Conservation (phyloP, 176 grass and related monocot genomes). For the Carex scoparia region DNA sequence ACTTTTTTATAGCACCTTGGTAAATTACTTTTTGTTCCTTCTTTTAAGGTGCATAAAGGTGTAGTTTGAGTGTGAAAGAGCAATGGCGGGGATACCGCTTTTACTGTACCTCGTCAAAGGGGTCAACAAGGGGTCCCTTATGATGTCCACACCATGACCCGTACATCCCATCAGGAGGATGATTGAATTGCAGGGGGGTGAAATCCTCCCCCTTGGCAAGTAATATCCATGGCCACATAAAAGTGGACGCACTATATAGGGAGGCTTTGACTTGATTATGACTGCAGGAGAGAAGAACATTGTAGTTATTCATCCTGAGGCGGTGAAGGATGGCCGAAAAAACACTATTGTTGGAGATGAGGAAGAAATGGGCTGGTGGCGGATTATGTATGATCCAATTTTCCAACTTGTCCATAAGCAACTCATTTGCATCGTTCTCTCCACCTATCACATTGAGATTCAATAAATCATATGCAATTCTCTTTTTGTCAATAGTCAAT, state of each 20-base stretch:
- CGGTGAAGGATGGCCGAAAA: conserved; percentile 78
- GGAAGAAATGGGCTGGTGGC: conserved; percentile 79
- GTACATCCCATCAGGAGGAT: conserved; percentile 74
- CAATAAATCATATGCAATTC: conserved; percentile 17
- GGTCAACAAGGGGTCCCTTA: conserved; percentile 50
- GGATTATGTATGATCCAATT: conserved; percentile 79
- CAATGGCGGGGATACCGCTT: neutral
- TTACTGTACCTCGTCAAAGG: conserved; percentile 7
- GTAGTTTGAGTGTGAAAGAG: neutral
- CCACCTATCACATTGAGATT: conserved; percentile 37
- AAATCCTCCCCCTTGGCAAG: conserved; percentile 66
- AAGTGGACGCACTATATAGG: conserved; percentile 62
- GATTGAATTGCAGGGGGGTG: conserved; percentile 50
- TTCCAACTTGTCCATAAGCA: conserved; percentile 69
- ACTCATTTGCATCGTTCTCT: conserved; percentile 78
- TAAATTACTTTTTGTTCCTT: neutral
- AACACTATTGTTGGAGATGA: conserved; percentile 77
- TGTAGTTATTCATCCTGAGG: conserved; percentile 92
- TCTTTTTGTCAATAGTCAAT: conserved; percentile 24
- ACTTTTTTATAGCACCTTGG: neutral
- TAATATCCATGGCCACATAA: conserved; percentile 81
- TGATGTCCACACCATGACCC: conserved; percentile 89
- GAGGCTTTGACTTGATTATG: conserved; percentile 15
- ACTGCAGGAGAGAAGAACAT: conserved; percentile 66
- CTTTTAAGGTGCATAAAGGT: neutral